Evolutionary conservation across 257 asterid species (phyloP).

Genomic region (Solanum pennellii): DNA sequence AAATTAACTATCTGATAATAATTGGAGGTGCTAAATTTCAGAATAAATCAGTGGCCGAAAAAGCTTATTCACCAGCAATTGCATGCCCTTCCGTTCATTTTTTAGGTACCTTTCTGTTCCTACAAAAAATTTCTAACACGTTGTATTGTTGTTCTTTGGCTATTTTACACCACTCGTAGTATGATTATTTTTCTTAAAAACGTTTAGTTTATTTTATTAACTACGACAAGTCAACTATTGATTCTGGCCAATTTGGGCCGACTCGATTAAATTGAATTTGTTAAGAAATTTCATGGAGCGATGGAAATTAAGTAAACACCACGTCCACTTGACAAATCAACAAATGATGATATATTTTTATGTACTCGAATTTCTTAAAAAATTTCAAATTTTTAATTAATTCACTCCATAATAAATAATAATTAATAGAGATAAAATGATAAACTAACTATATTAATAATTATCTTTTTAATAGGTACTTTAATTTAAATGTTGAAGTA

Average conservation of each 20-base stretch:
- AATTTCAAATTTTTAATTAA: too few relatives aligned
- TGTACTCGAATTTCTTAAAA: too few relatives aligned
- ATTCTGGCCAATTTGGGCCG: neutral
- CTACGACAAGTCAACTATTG: neutral
- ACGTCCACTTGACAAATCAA: too few relatives aligned
- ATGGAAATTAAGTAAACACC: neutral
- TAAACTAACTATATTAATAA: too few relatives aligned
- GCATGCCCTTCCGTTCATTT: constrained; percentile 71
- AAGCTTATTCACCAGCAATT: constrained; percentile 54
- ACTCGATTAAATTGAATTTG: neutral
- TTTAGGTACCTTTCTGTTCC: constrained; percentile 37
- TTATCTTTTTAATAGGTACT: too few relatives aligned
- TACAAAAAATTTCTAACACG: neutral
- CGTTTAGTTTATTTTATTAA: neutral
- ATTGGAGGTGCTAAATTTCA: constrained; percentile 73
- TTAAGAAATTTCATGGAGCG: neutral
- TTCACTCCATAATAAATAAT: too few relatives aligned
- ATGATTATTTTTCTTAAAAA: neutral
- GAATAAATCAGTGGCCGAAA: constrained; percentile 33
- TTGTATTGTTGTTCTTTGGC: neutral
- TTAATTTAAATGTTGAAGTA: too few relatives aligned
- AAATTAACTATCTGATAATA: constrained; percentile 50
- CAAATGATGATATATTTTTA: too few relatives aligned
- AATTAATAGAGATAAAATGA: too few relatives aligned
- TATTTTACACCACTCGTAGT: neutral